A percentile compares a stretch with the other conserved stretches of the same genome.
Conservation (phyloP, 2,329 filamentous ascomycete species). For the Sporothrix pseudoabietina region DNA sequence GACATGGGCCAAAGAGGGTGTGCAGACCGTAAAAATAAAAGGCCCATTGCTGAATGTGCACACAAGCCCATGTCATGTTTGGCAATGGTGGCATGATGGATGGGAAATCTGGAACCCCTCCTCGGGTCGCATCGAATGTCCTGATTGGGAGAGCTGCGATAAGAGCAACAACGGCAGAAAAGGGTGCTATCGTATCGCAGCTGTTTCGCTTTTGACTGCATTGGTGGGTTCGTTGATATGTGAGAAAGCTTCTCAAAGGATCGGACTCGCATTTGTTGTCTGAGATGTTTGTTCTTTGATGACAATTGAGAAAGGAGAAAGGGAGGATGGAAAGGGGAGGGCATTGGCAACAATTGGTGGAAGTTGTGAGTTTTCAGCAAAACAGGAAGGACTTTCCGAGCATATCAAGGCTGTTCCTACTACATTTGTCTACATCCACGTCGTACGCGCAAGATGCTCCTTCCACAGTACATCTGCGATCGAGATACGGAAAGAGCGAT, state of each 20-base stretch:
- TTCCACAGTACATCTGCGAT: not conserved
- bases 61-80: not conserved
- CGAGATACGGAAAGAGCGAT: not conserved
- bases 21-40: slow-evolving; percentile 10
- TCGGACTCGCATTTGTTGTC: not conserved
- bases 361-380: not conserved
- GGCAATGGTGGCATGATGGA: slow-evolving; percentile 1
- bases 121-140: slow-evolving; percentile 23
- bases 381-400: slow-evolving; percentile 20
- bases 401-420: not conserved
- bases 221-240: not conserved
- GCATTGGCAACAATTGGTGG: not conserved
- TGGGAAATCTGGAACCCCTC: not conserved
- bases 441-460: not conserved
- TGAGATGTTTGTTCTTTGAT: no score
- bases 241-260: not conserved
- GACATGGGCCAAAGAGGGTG: slow-evolving; percentile 15
- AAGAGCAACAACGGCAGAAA: slow-evolving; percentile 1
- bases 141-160: slow-evolving; percentile 24
- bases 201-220: not conserved
- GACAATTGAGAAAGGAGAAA: not conserved
- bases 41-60: not conserved
- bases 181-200: not conserved
- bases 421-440: not conserved
- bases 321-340: not conserved